Conservation (phyloP, 768 basidiomycete species). For the Mycena crocata region DNA sequence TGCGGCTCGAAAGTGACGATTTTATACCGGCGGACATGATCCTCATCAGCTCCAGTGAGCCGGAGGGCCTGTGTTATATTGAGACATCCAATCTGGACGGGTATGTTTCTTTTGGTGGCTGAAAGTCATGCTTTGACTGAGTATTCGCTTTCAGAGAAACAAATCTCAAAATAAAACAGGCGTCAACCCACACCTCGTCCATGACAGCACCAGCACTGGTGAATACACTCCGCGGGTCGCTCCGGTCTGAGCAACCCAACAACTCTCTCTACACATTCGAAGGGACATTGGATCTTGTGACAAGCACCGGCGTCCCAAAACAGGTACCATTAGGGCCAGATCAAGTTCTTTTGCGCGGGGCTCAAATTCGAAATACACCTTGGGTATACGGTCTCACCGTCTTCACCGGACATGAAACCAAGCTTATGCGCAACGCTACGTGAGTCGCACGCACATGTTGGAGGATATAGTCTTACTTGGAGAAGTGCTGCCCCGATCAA, state of each 20-base stretch:
- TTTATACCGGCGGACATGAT: slow-evolving; percentile 97
- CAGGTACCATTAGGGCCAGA: slow-evolving; percentile 95
- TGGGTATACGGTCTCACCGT: slow-evolving; percentile 97
- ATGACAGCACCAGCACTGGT: slow-evolving; percentile 85
- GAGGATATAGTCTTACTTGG: background rate
- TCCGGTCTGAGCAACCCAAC: slow-evolving; percentile 97
- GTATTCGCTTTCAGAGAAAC: slow-evolving; percentile 75
- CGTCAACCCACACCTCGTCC: slow-evolving; percentile 80
- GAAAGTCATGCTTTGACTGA: background rate
- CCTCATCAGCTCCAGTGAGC: slow-evolving; percentile 90
- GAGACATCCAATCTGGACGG: slow-evolving; percentile 98
- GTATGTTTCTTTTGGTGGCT: slow-evolving; percentile 56
- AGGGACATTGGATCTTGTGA: slow-evolving; percentile 76
- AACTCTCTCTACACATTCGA: slow-evolving; percentile 98
- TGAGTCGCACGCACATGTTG: slow-evolving; percentile 52
- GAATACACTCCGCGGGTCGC: slow-evolving; percentile 77
- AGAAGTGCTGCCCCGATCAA: slow-evolving; percentile 96
- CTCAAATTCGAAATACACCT: slow-evolving; percentile 94
- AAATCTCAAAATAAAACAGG: slow-evolving; percentile 99
- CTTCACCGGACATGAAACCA: slow-evolving; percentile 98
- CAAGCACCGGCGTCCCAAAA: slow-evolving; percentile 68
- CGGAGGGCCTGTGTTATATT: slow-evolving; percentile 97
- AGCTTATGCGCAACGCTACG: slow-evolving; percentile 98
- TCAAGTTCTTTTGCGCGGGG: slow-evolving; percentile 93
- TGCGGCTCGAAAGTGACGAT: slow-evolving; percentile 90